These are phyloP conservation scores for Akanthomyces muscarius DNA, from an alignment of 2,329 filamentous ascomycete species.

Conservation along the genomic window DNA sequence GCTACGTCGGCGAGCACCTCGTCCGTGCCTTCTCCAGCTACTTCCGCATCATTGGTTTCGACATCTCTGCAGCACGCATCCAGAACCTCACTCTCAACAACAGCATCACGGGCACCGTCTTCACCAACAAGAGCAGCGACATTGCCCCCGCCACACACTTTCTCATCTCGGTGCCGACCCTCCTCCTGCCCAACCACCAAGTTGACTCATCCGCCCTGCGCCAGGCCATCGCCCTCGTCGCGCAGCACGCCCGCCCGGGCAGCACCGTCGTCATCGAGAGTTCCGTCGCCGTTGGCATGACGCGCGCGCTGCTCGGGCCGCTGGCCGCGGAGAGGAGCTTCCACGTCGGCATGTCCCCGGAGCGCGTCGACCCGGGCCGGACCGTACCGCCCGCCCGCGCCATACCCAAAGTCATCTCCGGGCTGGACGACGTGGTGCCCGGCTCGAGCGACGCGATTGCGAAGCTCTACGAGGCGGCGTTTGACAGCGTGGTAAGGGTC, in stretches of 20 bases:
- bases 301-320: conserved; percentile 44
- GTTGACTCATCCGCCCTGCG: conserved; percentile 46
- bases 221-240: conserved; percentile 41
- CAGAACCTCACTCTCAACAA: conserved; percentile 24
- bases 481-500: conserved; percentile 45
- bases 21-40: conserved; percentile 39
- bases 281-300: conserved; percentile 53
- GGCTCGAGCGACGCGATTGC: conserved; percentile 42
- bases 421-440: conserved; percentile 43
- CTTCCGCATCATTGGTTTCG: conserved; percentile 45
- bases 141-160: conserved; percentile 46
- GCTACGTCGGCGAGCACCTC: conserved; percentile 50
- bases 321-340: conserved; percentile 40
- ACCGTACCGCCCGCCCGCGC: conserved; percentile 34
- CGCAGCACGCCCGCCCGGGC: conserved; percentile 38
- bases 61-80: conserved; percentile 40
- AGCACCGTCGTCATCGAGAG: conserved; percentile 50
- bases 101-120: conserved; percentile 29
- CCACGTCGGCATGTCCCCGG: conserved; percentile 48
- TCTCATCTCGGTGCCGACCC: conserved; percentile 51
- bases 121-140: conserved; percentile 36
- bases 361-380: conserved; percentile 51
- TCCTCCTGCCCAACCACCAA: conserved; percentile 42
- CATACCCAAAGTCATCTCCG: conserved; percentile 53
- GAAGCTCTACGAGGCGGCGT: conserved; percentile 43